A percentile compares a stretch with the other conserved stretches of the same genome.
Conservation (phyloP, 352 stramenopile genomes). For the Phytophthora vignae region DNA sequence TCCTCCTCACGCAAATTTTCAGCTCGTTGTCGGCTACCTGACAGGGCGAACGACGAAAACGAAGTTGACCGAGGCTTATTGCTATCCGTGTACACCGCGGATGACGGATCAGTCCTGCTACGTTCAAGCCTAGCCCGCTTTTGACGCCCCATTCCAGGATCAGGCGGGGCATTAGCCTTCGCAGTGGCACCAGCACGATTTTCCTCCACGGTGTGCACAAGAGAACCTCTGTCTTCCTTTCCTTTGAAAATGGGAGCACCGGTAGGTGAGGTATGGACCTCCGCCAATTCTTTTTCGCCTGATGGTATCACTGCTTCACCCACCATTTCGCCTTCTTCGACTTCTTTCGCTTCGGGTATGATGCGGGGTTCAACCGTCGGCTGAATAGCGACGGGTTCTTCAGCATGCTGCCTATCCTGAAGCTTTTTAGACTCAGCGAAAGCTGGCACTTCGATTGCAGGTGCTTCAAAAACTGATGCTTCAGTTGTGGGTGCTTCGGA, state of each 20-base stretch:
- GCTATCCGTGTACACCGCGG: slow-evolving; percentile 15
- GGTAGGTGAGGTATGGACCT: neutral
- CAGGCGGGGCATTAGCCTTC: neutral
- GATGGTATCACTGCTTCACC: slow-evolving; percentile 29
- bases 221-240: neutral
- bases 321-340: slow-evolving; percentile 42
- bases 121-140: slow-evolving; percentile 34
- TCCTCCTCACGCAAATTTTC: slow-evolving; percentile 10
- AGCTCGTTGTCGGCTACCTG: slow-evolving; percentile 14
- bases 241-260: neutral
- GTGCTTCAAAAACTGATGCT: too few species aligned
- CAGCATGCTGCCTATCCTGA: neutral
- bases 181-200: slow-evolving; percentile 10
- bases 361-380: neutral
- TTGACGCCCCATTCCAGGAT: slow-evolving; percentile 17
- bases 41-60: slow-evolving; percentile 39
- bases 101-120: slow-evolving; percentile 28
- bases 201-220: neutral
- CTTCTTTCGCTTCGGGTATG: slow-evolving; percentile 9
- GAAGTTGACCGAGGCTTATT: slow-evolving; percentile 49
- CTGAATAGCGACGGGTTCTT: neutral
- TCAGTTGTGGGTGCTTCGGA: too few species aligned
- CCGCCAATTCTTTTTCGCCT: slow-evolving; percentile 12
- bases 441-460: neutral
- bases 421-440: neutral